These are phyloP conservation scores for Xerocomellus amylosporus DNA, from an alignment of 768 basidiomycete species.

Conservation along the genomic window DNA sequence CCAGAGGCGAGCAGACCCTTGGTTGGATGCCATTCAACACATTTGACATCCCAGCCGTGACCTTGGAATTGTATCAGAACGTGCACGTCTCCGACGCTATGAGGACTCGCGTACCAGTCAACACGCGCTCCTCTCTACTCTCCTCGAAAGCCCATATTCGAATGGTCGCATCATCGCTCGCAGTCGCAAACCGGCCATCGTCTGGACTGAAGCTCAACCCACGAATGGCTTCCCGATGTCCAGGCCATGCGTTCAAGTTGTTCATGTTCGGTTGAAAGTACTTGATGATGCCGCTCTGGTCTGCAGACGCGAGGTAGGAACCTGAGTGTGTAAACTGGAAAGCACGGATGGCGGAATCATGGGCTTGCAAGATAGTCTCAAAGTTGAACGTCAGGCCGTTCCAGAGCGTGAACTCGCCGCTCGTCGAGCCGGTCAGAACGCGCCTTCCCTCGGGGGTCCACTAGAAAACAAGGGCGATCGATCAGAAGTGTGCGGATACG, in stretches of 20 bases:
- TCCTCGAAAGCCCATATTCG: slow-evolving; percentile 95
- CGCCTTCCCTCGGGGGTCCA: slow-evolving; percentile 98
- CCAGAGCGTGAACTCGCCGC: slow-evolving; percentile 98
- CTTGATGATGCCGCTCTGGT: slow-evolving; percentile 93
- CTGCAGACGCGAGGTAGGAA: slow-evolving; percentile 88
- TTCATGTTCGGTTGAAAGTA: slow-evolving; percentile 99
- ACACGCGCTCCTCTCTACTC: slow-evolving; percentile 80
- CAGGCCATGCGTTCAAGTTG: slow-evolving; percentile 91
- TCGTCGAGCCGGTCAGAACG: slow-evolving; percentile 90
- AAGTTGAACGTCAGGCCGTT: slow-evolving; percentile 99
- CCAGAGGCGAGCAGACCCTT: slow-evolving; percentile 95
- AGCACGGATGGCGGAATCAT: slow-evolving; percentile 90
- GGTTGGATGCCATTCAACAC: slow-evolving; percentile 97
- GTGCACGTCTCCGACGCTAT: neutral
- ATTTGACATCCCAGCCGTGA: slow-evolving; percentile 99
- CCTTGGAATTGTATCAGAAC: slow-evolving; percentile 46
- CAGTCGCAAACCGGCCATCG: slow-evolving; percentile 89
- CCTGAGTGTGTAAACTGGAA: slow-evolving; percentile 91
- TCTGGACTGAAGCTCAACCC: slow-evolving; percentile 91
- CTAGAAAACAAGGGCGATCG: slow-evolving; percentile 39
- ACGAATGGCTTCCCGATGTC: slow-evolving; percentile 91
- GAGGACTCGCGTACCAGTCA: slow-evolving; percentile 57
- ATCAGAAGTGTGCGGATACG: neutral
- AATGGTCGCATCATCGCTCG: slow-evolving; percentile 93
- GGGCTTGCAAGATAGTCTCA: slow-evolving; percentile 98